A percentile compares a stretch with the other conserved stretches of the same genome.
These are phyloP conservation scores for Moesziomyces parantarcticus DNA, from an alignment of 1,284 basidiomycete species.

Conservation along the genomic window DNA sequence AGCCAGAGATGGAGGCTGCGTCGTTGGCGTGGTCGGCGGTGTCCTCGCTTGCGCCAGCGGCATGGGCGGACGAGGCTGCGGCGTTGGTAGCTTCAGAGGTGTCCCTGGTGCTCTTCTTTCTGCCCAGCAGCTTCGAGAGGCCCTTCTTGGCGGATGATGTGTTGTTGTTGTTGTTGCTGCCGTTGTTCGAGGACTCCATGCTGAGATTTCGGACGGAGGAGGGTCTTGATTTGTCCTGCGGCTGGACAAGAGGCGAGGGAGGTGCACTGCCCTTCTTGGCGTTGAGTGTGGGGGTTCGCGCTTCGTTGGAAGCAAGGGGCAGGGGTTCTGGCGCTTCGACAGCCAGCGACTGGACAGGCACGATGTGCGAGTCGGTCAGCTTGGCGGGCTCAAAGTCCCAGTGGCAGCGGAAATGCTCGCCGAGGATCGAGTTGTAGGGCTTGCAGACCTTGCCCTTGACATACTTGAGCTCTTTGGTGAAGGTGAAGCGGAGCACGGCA, in stretches of 20 bases:
- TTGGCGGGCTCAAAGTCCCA: conserved; percentile 59
- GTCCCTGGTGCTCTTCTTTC: conserved; percentile 35
- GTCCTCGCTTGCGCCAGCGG: conserved; percentile 17
- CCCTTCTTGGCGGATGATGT: conserved; percentile 31
- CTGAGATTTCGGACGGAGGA: conserved; percentile 36
- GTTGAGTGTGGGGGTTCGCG: conserved; percentile 29
- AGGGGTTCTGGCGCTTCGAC: conserved; percentile 34
- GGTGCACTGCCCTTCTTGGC: conserved; percentile 39
- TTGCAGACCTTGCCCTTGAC: conserved; percentile 87
- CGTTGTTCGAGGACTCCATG: conserved; percentile 21
- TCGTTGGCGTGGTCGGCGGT: conserved; percentile 15
- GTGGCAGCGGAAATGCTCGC: conserved; percentile 65
- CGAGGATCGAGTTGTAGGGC: conserved; percentile 75
- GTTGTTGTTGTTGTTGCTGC: background rate
- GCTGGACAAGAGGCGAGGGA: conserved; percentile 32
- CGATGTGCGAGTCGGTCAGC: conserved; percentile 40
- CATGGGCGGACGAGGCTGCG: conserved; percentile 8
- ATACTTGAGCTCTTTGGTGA: conserved; percentile 93
- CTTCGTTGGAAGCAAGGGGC: conserved; percentile 20
- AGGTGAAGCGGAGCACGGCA: conserved; percentile 85
- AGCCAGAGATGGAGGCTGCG: conserved; percentile 32
- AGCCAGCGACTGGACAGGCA: conserved; percentile 44
- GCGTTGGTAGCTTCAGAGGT: conserved; percentile 18
- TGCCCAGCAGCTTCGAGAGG: conserved; percentile 46
- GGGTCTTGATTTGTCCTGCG: conserved; percentile 39